A percentile compares a stretch with the other conserved stretches of the same genome.
Conservation (phyloP, 192 early-diverging fungal genomes). For the Umbelopsis ramanniana region DNA sequence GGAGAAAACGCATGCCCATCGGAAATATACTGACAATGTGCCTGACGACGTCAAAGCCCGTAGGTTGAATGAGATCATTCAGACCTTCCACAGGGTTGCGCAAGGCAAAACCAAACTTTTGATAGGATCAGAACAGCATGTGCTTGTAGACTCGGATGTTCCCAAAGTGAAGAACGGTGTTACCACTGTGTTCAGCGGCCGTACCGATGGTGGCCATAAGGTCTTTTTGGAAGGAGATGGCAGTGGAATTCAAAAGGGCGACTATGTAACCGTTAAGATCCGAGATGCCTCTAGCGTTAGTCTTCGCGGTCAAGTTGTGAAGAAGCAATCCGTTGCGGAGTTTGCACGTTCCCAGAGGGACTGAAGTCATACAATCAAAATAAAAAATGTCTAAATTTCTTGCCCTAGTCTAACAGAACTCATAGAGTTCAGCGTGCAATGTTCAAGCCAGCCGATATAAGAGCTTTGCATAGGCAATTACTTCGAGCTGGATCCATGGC, state of each 20-base stretch:
- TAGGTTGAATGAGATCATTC: constrained; percentile 69
- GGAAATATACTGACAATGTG: constrained; percentile 69
- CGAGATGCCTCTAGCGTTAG: constrained; percentile 32
- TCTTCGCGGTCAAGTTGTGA: constrained; percentile 22
- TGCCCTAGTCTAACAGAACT: not conserved
- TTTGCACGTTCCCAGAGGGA: constrained; percentile 12
- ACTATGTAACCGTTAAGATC: constrained; percentile 32
- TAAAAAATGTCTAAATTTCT: too few relatives aligned
- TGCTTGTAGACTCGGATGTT: constrained; percentile 59
- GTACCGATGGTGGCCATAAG: constrained; percentile 72
- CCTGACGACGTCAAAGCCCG: constrained; percentile 62
- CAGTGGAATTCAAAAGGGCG: constrained; percentile 26
- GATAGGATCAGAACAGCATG: constrained; percentile 52
- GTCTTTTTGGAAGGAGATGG: constrained; percentile 56
- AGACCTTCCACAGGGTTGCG: constrained; percentile 64
- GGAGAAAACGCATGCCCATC: constrained; percentile 75
- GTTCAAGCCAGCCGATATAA: constrained; percentile 10
- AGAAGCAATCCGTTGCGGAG: constrained; percentile 18
- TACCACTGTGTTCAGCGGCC: constrained; percentile 49
- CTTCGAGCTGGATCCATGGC: not conserved
- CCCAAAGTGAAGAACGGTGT: constrained; percentile 43
- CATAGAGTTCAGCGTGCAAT: not conserved
- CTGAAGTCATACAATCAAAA: too few relatives aligned
- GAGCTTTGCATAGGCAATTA: constrained; percentile 12
- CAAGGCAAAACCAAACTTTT: constrained; percentile 53